Evolutionary conservation across 345 rosid species (phyloP).

Genomic region (Excoecaria agallocha): DNA sequence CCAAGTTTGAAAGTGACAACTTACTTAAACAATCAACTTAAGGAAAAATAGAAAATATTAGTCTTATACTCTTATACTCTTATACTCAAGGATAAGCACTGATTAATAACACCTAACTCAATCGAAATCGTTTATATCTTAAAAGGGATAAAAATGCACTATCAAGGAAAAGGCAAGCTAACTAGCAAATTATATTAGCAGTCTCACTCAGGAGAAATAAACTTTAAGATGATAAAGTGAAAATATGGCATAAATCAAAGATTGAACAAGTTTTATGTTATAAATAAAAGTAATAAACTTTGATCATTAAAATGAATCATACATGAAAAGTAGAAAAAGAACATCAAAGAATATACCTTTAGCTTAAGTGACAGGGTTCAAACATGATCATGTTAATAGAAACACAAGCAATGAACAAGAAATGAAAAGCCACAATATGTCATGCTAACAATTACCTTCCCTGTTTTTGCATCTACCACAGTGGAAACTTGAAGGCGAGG

Average conservation of each 20-base stretch:
- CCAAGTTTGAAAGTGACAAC: neutral
- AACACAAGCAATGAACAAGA: constrained; percentile 8
- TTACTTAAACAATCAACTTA: neutral
- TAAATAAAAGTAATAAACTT: neutral
- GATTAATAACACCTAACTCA: neutral
- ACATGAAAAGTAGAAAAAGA: neutral
- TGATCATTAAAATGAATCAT: neutral
- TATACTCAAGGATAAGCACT: no score
- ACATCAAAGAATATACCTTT: neutral
- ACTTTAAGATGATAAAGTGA: neutral
- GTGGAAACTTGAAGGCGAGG: constrained; percentile 83
- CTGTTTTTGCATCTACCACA: constrained; percentile 85
- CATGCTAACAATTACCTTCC: constrained; percentile 56
- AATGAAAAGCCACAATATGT: neutral
- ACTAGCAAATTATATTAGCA: neutral
- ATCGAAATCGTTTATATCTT: neutral
- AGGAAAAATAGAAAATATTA: neutral
- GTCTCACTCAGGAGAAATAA: neutral
- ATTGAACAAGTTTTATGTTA: neutral
- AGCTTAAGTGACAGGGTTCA: neutral
- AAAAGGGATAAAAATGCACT: neutral
- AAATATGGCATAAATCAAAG: neutral
- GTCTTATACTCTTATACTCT: neutral
- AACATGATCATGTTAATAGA: neutral
- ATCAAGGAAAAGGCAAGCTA: neutral